Evolutionary conservation across 2,329 filamentous ascomycete species (phyloP).

Genomic region (Aureobasidium sp.): DNA sequence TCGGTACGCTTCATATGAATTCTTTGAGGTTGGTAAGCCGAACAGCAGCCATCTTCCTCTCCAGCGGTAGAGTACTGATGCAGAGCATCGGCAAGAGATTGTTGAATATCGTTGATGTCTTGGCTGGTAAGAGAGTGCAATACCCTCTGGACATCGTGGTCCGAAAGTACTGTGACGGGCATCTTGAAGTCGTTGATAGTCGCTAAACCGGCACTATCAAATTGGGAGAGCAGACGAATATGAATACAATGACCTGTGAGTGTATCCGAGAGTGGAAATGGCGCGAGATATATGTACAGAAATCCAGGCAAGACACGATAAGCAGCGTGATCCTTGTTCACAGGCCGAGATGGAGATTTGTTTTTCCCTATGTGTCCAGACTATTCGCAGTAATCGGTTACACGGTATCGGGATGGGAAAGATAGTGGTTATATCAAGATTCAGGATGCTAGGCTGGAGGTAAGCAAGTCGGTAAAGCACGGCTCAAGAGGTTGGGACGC

Average conservation of each 20-base stretch:
- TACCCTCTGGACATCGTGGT: slow-evolving; percentile 48
- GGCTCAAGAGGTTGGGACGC: slow-evolving; percentile 3
- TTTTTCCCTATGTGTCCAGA: neutral
- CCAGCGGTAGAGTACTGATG: slow-evolving; percentile 59
- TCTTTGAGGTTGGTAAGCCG: slow-evolving; percentile 55
- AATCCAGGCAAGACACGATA: neutral
- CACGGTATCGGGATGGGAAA: neutral
- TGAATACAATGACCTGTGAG: neutral
- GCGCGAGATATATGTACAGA: neutral
- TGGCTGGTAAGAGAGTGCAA: slow-evolving; percentile 50
- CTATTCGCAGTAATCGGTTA: neutral
- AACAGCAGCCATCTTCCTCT: slow-evolving; percentile 50
- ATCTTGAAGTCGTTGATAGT: slow-evolving; percentile 32
- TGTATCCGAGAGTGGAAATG: neutral
- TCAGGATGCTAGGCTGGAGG: neutral
- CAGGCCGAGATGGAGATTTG: neutral
- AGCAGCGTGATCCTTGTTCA: neutral
- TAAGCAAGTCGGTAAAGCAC: slow-evolving; percentile 1
- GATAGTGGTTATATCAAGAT: neutral
- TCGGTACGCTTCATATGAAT: slow-evolving; percentile 54
- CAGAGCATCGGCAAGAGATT: slow-evolving; percentile 52
- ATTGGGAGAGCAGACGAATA: neutral
- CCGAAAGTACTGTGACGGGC: slow-evolving; percentile 55
- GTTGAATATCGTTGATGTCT: slow-evolving; percentile 52
- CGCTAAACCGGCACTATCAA: neutral